Conservation (phyloP, 805 yeast genomes). For the Candida piceae region DNA sequence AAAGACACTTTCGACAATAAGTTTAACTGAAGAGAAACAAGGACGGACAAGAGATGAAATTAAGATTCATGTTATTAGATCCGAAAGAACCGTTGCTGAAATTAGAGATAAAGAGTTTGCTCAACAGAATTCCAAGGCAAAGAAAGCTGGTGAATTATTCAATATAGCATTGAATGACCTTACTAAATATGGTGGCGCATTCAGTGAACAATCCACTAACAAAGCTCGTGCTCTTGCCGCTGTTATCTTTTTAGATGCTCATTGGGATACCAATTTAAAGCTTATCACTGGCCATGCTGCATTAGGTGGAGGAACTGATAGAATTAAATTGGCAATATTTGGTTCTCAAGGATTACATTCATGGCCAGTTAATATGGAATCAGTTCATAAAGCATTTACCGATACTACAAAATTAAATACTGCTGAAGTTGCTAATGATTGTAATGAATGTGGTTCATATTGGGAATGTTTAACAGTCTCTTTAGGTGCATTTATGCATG, state of each 20-base stretch:
- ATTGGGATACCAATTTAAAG: conserved; percentile 60
- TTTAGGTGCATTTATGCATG: conserved; percentile 92
- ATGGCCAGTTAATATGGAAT: conserved; percentile 85
- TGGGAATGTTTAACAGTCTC: conserved; percentile 91
- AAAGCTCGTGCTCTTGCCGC: conserved; percentile 71
- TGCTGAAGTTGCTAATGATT: conserved; percentile 83
- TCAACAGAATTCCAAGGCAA: conserved; percentile 77
- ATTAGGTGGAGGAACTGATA: conserved; percentile 77
- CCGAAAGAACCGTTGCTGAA: conserved; percentile 63
- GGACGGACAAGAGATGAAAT: conserved; percentile 40
- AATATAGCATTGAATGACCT: conserved; percentile 77
- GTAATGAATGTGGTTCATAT: conserved; percentile 73
- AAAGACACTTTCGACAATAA: conserved; percentile 47
- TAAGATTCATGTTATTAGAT: conserved; percentile 71
- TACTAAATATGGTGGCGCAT: conserved; percentile 49
- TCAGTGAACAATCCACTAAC: conserved; percentile 28
- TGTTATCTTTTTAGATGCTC: conserved; percentile 76
- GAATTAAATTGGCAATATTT: conserved; percentile 77
- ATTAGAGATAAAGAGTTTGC: conserved; percentile 76
- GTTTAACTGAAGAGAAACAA: conserved; percentile 33
- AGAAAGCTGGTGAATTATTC: conserved; percentile 69
- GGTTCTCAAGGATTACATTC: conserved; percentile 91
- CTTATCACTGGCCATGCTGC: conserved; percentile 87
- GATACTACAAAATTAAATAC: conserved; percentile 65
- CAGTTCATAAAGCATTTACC: conserved; percentile 58